Base-by-base conservation (phyloP, 116 monocot genomes). In the Zostera marina region DNA sequence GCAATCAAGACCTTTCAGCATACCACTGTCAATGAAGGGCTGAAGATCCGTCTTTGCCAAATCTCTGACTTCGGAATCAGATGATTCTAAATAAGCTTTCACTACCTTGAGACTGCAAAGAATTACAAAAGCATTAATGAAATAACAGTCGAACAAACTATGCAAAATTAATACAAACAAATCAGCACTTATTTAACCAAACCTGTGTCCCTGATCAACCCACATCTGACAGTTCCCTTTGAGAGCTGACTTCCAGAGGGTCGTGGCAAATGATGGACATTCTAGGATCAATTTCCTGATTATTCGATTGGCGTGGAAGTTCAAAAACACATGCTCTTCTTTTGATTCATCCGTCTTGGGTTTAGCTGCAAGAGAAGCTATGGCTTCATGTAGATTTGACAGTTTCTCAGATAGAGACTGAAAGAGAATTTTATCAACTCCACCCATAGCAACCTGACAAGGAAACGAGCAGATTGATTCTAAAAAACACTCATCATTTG, bases 191-290 rank as follows among this genome's bases (percentile, higher is more conserved):
- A 24, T 39, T 32, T 41, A 44, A 15, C 41, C 52, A 4, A 60
- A 96, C 89, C 96, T 85, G 85, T 83, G 96, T 8, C 89, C 89
- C 39, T 83, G n/a, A n/a, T n/a, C 67, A 20, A 89, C 89, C 89
- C 89, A 96, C 21, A 72, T 59, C 23, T 85, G 70, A 41, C 73
- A 73, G 63, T 72, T 85, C 39, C 96, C 89, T 69, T 85, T 58
- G 20, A 96, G 56, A 60, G 82, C 80, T 7, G 12, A 65, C 48
- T 70, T 83, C 89, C 89, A 96, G 22, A 96, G 62, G 8, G 68
- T 72, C 43, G 63, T 44, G 9, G 89, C 85, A 70, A 96, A 89
- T 12, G 63, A n/a, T 13, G 81, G 80, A 62, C 65, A 80, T 9
- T 79, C 74, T 3, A 96, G 71, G 25, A 96, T 44, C 22, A 96